These are phyloP conservation scores for Xylariaceae sp. DNA, from an alignment of 2,329 filamentous ascomycete species.

Conservation along the genomic window DNA sequence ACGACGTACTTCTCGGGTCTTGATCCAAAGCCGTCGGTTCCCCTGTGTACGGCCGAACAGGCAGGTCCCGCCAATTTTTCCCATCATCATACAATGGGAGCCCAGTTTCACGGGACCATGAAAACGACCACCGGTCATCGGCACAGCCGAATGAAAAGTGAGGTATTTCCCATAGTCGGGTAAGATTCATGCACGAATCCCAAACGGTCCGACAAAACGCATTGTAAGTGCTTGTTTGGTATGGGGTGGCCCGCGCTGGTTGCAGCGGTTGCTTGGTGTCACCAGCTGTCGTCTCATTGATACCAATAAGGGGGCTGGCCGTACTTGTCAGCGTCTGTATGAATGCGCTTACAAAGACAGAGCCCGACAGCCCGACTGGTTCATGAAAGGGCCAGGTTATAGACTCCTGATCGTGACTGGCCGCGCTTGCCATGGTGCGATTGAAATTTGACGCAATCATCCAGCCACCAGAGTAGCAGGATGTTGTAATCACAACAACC, in stretches of 20 bases:
- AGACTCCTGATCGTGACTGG: neutral
- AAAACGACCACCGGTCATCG: neutral
- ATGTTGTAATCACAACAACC: neutral
- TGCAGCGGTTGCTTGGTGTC: neutral
- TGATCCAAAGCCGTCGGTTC: neutral
- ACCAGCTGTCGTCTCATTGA: neutral
- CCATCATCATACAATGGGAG: neutral
- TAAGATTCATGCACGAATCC: neutral
- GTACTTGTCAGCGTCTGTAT: neutral
- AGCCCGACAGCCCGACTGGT: neutral
- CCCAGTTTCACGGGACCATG: neutral
- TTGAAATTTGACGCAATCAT: neutral
- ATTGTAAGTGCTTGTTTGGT: neutral
- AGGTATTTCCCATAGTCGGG: neutral
- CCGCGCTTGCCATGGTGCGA: neutral
- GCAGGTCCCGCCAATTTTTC: neutral
- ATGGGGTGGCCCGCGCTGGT: neutral
- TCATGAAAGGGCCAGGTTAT: neutral
- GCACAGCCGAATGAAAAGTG: neutral
- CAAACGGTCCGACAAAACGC: neutral
- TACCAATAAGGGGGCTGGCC: neutral
- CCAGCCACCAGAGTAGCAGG: neutral
- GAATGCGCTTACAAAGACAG: neutral
- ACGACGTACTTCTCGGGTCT: neutral
- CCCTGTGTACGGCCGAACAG: neutral